phyloP scores from a whole-genome alignment of 345 rosid species.

The Clarkia xantiana region DNA sequence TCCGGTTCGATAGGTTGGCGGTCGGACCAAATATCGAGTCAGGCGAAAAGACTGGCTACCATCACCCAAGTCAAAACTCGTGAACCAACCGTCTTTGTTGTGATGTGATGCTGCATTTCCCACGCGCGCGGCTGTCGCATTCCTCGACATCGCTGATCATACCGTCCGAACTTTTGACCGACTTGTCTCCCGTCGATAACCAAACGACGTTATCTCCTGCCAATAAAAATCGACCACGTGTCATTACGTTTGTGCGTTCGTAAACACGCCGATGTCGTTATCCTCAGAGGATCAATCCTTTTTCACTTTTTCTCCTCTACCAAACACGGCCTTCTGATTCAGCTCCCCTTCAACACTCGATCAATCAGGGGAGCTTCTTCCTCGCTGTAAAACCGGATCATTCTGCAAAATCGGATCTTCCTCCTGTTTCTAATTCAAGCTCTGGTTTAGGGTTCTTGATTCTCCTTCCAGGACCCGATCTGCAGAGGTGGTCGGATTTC shows the following conservation, averaged over 20 bases:
- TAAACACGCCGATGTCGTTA: conserved; percentile 16
- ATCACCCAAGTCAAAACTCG: no score
- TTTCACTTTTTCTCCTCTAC: conserved; percentile 2
- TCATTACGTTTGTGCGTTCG: conserved; percentile 3
- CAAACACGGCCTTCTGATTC: background rate
- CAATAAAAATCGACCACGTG: conserved; percentile 11
- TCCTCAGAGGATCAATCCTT: background rate
- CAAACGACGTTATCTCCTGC: conserved; percentile 2
- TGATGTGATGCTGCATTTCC: no score
- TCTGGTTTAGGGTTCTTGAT: background rate
- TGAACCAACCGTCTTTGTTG: no score
- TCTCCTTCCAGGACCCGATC: background rate
- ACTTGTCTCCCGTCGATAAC: background rate
- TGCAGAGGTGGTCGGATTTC: conserved; percentile 8
- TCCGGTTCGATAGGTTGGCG: no score
- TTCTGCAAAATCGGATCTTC: conserved; percentile 1
- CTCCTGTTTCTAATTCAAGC: background rate
- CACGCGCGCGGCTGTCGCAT: conserved; percentile 5
- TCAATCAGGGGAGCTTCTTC: background rate
- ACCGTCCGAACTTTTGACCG: conserved; percentile 6
- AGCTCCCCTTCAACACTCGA: conserved; percentile 4
- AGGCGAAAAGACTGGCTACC: no score
- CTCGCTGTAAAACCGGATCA: conserved; percentile 5
- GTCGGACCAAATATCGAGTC: no score
- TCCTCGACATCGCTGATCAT: background rate